Conservation (phyloP, 2,329 filamentous ascomycete genomes). For the Ilyonectria mors-panacis region DNA sequence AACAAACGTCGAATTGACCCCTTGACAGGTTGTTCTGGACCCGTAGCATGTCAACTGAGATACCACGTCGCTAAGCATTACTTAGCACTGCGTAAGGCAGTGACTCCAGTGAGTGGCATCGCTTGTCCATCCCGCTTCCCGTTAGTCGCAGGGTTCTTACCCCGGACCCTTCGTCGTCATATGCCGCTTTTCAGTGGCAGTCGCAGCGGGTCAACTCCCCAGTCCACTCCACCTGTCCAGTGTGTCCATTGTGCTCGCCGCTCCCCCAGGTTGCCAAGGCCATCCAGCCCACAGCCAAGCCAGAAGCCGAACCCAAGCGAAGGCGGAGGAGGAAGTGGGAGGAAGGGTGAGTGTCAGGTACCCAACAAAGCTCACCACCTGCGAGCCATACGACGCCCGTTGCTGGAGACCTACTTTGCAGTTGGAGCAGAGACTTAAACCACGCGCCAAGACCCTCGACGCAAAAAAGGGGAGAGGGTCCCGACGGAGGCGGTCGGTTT, state of each 20-base stretch:
- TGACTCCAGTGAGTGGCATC: neutral
- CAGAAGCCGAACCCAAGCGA: neutral
- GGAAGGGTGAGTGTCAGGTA: neutral
- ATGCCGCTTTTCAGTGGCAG: constrained; percentile 18
- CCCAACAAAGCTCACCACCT: no score
- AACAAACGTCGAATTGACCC: neutral
- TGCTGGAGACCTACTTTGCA: no score
- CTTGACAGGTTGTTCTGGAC: no score
- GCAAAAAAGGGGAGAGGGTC: no score
- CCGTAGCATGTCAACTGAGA: neutral
- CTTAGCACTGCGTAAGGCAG: neutral
- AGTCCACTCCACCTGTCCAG: constrained; percentile 5
- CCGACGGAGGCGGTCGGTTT: neutral
- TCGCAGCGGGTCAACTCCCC: neutral
- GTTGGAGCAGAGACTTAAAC: no score
- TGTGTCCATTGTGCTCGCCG: neutral
- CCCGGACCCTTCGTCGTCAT: constrained; percentile 31
- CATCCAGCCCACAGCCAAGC: neutral
- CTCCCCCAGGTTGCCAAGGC: constrained; percentile 32
- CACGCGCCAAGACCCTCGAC: no score
- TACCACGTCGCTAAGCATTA: neutral
- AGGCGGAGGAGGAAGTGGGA: neutral
- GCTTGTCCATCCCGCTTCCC: neutral
- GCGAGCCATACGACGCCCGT: no score
- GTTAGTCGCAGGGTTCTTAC: constrained; percentile 7